Percentiles rank a stretch among this genome's conserved stretches.
Evolutionary conservation across 2,329 filamentous ascomycete genomes (phyloP).

Genomic region (Westerdykella ornata): DNA sequence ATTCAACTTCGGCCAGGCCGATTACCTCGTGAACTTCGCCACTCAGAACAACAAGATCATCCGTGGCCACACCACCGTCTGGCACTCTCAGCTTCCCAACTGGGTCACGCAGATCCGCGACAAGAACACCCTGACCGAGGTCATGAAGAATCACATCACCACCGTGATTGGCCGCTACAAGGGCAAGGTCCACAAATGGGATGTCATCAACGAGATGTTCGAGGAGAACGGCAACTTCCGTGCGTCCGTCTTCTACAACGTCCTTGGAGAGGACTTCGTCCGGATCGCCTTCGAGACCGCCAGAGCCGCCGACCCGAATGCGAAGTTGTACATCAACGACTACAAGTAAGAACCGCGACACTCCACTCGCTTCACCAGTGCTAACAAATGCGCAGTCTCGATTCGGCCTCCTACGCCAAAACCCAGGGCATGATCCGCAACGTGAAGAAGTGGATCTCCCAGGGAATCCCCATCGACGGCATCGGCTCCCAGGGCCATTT

Average conservation of each 20-base stretch:
- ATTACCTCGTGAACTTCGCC: conserved; percentile 57
- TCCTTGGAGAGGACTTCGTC: conserved; percentile 65
- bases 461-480: conserved; percentile 56
- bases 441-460: conserved; percentile 56
- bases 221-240: conserved; percentile 55
- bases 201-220: conserved; percentile 58
- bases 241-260: conserved; percentile 56
- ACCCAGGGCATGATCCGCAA: conserved; percentile 46
- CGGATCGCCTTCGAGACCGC: conserved; percentile 64
- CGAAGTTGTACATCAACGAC: conserved; percentile 72
- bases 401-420: conserved; percentile 53
- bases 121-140: conserved; percentile 46
- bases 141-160: conserved; percentile 55
- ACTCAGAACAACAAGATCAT: conserved; percentile 50
- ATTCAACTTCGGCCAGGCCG: conserved; percentile 53
- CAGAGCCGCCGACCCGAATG: conserved; percentile 57
- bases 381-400: conserved; percentile 46
- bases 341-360: conserved; percentile 32
- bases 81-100: conserved; percentile 48
- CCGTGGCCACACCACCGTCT: conserved; percentile 59
- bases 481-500: conserved; percentile 54
- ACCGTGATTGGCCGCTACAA: conserved; percentile 54
- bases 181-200: conserved; percentile 58
- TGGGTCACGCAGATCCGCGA: conserved; percentile 56
- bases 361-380: neutral